Conservation (phyloP, 768 basidiomycete genomes). For the Naganishia vishniacii region DNA sequence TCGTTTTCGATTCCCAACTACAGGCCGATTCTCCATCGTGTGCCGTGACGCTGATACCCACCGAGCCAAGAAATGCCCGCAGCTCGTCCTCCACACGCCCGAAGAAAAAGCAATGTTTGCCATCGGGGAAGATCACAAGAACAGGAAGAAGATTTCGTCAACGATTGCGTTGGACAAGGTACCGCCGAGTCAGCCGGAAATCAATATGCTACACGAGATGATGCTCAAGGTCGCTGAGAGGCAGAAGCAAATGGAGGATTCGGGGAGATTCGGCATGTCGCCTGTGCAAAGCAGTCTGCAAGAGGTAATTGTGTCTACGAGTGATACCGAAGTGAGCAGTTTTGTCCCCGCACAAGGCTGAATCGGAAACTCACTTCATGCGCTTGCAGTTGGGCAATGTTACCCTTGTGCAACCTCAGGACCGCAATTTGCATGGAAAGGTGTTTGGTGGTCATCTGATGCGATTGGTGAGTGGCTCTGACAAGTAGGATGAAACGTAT, state of each 20-base stretch:
- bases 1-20: not conserved
- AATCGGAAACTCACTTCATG: no score
- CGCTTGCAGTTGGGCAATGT: constrained; percentile 35
- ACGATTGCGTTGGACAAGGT: constrained; percentile 63
- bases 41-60: constrained; percentile 67
- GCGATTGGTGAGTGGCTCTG: constrained; percentile 53
- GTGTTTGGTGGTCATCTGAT: constrained; percentile 69
- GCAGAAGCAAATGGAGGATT: constrained; percentile 40
- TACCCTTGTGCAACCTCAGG: constrained; percentile 77
- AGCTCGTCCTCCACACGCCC: constrained; percentile 57
- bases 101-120: constrained; percentile 62
- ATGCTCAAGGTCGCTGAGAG: constrained; percentile 59
- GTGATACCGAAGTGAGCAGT: constrained; percentile 61
- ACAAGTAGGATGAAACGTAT: not conserved
- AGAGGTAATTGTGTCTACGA: constrained; percentile 64
- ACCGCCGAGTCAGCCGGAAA: constrained; percentile 68
- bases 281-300: constrained; percentile 9
- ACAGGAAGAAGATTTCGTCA: constrained; percentile 56
- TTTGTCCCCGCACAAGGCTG: not conserved
- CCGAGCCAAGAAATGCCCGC: constrained; percentile 61
- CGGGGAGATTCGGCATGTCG: constrained; percentile 35
- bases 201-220: constrained; percentile 62
- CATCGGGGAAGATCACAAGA: constrained; percentile 70
- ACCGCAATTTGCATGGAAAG: constrained; percentile 76
- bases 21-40: constrained; percentile 90